Evolutionary conservation across 2,329 filamentous ascomycete genomes (phyloP).

Genomic region (Neospermospora avenae): DNA sequence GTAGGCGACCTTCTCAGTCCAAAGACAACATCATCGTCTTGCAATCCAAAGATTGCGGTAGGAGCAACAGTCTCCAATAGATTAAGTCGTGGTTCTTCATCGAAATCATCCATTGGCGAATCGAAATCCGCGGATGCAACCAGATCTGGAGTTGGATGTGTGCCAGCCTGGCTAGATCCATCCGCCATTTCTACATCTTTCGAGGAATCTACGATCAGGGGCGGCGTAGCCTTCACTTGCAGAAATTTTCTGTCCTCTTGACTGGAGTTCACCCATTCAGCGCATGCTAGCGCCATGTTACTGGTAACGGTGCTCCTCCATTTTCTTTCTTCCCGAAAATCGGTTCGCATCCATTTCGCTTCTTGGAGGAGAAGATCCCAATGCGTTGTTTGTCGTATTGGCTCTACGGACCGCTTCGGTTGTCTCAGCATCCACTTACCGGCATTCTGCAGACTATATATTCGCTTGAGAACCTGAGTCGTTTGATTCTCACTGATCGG

Average conservation of each 20-base stretch:
- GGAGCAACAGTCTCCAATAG: constrained; percentile 54
- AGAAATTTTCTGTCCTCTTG: constrained; percentile 61
- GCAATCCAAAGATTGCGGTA: constrained; percentile 78
- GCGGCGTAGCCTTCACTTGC: constrained; percentile 62
- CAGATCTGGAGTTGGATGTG: constrained; percentile 63
- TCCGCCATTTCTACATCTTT: constrained; percentile 37
- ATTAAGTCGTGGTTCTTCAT: constrained; percentile 33
- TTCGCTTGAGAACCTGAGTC: constrained; percentile 77
- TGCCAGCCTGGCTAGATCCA: constrained; percentile 25
- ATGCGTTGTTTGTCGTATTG: constrained; percentile 71
- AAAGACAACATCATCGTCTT: constrained; percentile 78
- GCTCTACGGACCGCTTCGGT: constrained; percentile 79
- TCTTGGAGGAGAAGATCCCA: constrained; percentile 86
- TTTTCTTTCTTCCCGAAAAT: constrained; percentile 90
- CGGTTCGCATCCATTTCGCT: constrained; percentile 97
- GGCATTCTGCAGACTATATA: constrained; percentile 86
- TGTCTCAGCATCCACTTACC: constrained; percentile 93
- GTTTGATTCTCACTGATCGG: constrained; percentile 84
- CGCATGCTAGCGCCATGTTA: constrained; percentile 78
- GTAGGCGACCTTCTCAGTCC: constrained; percentile 70
- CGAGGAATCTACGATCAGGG: constrained; percentile 30
- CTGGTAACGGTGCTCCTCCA: constrained; percentile 85
- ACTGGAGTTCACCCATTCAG: constrained; percentile 70
- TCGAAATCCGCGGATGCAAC: constrained; percentile 62
- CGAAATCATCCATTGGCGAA: constrained; percentile 44